phyloP scores from a whole-genome alignment of 2,329 filamentous ascomycete species.

The Aspergillus quadrilineatus region DNA sequence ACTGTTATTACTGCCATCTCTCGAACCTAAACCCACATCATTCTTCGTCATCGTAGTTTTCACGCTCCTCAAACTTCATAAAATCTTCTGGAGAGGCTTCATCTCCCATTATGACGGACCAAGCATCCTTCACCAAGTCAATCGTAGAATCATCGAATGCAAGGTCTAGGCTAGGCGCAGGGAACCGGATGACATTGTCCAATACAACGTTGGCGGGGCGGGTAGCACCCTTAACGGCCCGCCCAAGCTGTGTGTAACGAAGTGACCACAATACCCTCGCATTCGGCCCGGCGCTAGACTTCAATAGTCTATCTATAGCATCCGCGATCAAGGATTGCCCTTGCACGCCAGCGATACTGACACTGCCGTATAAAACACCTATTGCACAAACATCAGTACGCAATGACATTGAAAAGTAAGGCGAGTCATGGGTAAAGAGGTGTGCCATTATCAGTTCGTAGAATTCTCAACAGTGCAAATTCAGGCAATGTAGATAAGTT shows the following conservation, averaged over 20 bases:
- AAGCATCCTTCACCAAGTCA: slow-evolving; percentile 66
- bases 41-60: slow-evolving; percentile 58
- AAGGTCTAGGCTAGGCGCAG: slow-evolving; percentile 62
- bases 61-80: slow-evolving; percentile 75
- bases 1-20: neutral
- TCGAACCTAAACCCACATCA: slow-evolving; percentile 6
- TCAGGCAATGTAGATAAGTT: slow-evolving; percentile 99
- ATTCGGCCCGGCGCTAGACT: slow-evolving; percentile 26
- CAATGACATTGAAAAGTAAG: slow-evolving; percentile 22
- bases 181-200: slow-evolving; percentile 56
- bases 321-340: slow-evolving; percentile 43
- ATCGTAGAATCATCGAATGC: slow-evolving; percentile 72
- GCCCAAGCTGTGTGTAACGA: slow-evolving; percentile 51
- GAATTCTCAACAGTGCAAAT: slow-evolving; percentile 79
- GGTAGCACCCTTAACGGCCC: slow-evolving; percentile 16
- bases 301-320: slow-evolving; percentile 45
- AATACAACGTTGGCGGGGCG: slow-evolving; percentile 26
- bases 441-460: slow-evolving; percentile 69
- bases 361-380: slow-evolving; percentile 61
- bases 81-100: slow-evolving; percentile 58
- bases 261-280: slow-evolving; percentile 53
- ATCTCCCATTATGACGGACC: slow-evolving; percentile 62
- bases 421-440: slow-evolving; percentile 18
- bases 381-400: slow-evolving; percentile 36
- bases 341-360: slow-evolving; percentile 36